These are phyloP conservation scores for Spatholobus suberectus DNA, from an alignment of 306 rosid species.

Conservation along the genomic window DNA sequence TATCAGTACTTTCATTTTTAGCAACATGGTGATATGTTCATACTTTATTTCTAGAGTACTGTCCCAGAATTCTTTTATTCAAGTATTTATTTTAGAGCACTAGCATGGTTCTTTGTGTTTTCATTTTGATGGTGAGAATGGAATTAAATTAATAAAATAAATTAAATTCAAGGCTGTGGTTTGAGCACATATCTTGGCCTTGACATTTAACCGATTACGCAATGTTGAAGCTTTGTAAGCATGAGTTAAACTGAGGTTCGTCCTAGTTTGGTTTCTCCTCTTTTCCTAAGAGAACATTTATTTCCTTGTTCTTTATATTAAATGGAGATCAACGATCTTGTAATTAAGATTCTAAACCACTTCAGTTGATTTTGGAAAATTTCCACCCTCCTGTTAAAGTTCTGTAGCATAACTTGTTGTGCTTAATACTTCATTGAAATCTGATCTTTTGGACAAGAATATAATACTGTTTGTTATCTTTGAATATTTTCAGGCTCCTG, in stretches of 20 bases:
- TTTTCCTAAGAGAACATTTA: background rate
- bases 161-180: background rate
- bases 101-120: conserved; percentile 16
- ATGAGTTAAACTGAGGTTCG: background rate
- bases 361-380: background rate
- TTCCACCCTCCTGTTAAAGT: background rate
- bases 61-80: background rate
- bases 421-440: conserved; percentile 3
- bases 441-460: conserved; percentile 14
- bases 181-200: conserved; percentile 15
- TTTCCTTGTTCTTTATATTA: background rate
- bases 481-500: conserved; percentile 74
- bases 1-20: conserved; percentile 18
- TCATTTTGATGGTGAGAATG: conserved; percentile 18
- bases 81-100: background rate
- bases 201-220: background rate
- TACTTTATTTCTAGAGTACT: background rate
- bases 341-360: background rate
- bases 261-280: background rate
- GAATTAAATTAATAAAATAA: background rate
- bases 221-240: conserved; percentile 6
- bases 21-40: background rate
- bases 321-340: background rate
- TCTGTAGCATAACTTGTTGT: background rate
- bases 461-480: conserved; percentile 13